These are phyloP conservation scores for Racocetra persica DNA, from an alignment of 371 early-diverging fungal genomes.

Conservation along the genomic window DNA sequence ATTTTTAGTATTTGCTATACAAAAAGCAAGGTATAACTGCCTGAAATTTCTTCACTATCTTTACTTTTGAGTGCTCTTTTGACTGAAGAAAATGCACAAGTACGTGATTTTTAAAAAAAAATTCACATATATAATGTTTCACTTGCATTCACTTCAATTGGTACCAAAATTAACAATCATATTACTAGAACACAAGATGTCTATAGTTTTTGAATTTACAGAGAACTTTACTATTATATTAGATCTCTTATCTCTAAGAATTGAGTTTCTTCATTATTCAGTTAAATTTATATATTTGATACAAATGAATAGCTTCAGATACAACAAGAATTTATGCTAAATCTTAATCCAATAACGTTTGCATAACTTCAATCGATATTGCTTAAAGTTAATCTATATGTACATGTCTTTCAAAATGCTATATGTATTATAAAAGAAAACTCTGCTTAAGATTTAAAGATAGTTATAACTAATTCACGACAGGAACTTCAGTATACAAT, in stretches of 20 bases:
- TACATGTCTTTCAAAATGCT: too few relatives aligned
- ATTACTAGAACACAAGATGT: slow-evolving; percentile 25
- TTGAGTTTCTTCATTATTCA: not conserved
- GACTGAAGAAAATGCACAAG: not conserved
- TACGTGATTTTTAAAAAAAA: slow-evolving; percentile 32
- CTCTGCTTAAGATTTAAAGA: too few relatives aligned
- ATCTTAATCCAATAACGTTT: not conserved
- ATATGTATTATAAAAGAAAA: too few relatives aligned
- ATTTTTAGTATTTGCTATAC: not conserved
- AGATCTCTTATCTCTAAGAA: slow-evolving; percentile 2
- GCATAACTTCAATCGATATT: too few relatives aligned
- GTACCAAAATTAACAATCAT: slow-evolving; percentile 22
- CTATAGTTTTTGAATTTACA: slow-evolving; percentile 43
- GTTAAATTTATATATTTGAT: slow-evolving; percentile 43
- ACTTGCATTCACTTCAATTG: slow-evolving; percentile 43
- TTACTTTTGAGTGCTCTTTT: not conserved
- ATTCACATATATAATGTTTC: slow-evolving; percentile 43
- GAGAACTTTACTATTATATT: slow-evolving; percentile 35
- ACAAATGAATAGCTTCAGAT: not conserved
- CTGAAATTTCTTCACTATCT: not conserved
- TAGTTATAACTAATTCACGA: too few relatives aligned
- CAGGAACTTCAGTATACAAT: too few relatives aligned
- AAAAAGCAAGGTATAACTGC: slow-evolving; percentile 6
- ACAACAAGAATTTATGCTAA: not conserved
- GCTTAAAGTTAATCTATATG: too few relatives aligned